Evolutionary conservation across 1,139 yeast genomes (phyloP).

Genomic region (Taiozyma onychis): DNA sequence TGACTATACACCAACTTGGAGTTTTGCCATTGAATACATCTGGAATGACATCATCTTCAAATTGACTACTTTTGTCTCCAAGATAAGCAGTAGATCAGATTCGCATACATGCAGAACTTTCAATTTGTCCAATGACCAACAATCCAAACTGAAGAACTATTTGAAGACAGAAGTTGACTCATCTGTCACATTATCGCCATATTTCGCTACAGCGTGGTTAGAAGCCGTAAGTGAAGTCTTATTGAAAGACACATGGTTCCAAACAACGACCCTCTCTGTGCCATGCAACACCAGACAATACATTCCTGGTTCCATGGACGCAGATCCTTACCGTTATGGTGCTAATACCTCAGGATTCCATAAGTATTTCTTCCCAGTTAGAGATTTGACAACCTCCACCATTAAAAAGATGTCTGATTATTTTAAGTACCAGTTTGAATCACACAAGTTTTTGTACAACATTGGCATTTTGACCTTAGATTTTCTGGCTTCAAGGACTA

Average conservation of each 20-base stretch:
- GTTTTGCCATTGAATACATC: constrained; percentile 9
- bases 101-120: constrained; percentile 8
- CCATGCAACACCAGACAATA: constrained; percentile 17
- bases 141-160: constrained; percentile 1
- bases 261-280: constrained; percentile 11
- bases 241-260: constrained; percentile 2
- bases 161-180: background rate
- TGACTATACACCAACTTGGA: constrained; percentile 10
- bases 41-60: constrained; percentile 6
- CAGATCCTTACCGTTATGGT: constrained; percentile 13
- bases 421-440: constrained; percentile 2
- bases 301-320: constrained; percentile 6
- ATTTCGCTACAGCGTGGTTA: constrained; percentile 15
- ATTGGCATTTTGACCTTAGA: constrained; percentile 14
- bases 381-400: constrained; percentile 2
- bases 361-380: constrained; percentile 6
- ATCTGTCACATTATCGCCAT: constrained; percentile 14
- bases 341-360: constrained; percentile 15
- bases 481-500: constrained; percentile 2
- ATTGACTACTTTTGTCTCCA: background rate
- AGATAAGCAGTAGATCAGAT: constrained; percentile 5
- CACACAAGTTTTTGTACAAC: constrained; percentile 11
- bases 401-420: constrained; percentile 7
- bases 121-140: constrained; percentile 5
- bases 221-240: constrained; percentile 10